These are phyloP conservation scores for Lanmaoa pseudosensibilis DNA, from an alignment of 768 basidiomycete species.

Conservation along the genomic window DNA sequence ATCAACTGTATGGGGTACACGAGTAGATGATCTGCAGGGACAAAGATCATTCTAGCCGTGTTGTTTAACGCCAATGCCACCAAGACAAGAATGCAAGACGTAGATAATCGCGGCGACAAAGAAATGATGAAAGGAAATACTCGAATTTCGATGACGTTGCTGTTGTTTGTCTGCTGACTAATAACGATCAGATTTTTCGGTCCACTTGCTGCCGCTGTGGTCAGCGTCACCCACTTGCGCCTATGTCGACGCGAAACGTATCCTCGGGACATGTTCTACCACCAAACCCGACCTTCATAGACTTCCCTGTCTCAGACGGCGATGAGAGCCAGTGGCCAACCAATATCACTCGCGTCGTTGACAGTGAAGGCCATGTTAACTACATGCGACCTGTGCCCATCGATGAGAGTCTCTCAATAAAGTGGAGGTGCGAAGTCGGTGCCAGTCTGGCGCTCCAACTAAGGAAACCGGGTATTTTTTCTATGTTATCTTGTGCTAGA, in stretches of 20 bases:
- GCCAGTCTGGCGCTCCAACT: conserved; percentile 43
- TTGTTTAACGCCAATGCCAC: conserved; percentile 68
- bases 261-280: conserved; percentile 40
- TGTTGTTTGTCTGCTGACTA: conserved; percentile 17
- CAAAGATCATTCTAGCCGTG: conserved; percentile 51
- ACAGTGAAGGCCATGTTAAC: conserved; percentile 66
- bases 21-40: conserved; percentile 62
- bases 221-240: neutral
- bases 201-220: neutral
- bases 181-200: conserved; percentile 1
- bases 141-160: too few relatives aligned
- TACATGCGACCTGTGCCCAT: conserved; percentile 58
- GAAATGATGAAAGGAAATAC: neutral
- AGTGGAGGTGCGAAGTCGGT: conserved; percentile 56
- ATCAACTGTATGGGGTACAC: conserved; percentile 46
- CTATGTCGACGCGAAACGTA: conserved; percentile 25
- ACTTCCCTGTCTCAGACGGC: conserved; percentile 66
- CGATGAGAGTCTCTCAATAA: conserved; percentile 51
- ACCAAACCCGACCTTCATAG: conserved; percentile 52
- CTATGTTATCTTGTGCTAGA: neutral
- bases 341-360: conserved; percentile 53
- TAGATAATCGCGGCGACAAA: conserved; percentile 60
- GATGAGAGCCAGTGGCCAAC: conserved; percentile 52
- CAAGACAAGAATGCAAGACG: conserved; percentile 51
- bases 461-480: conserved; percentile 49